Evolutionary conservation across 108 stramenopile species (phyloP).

Genomic region (Stephanodiscus triporus): DNA sequence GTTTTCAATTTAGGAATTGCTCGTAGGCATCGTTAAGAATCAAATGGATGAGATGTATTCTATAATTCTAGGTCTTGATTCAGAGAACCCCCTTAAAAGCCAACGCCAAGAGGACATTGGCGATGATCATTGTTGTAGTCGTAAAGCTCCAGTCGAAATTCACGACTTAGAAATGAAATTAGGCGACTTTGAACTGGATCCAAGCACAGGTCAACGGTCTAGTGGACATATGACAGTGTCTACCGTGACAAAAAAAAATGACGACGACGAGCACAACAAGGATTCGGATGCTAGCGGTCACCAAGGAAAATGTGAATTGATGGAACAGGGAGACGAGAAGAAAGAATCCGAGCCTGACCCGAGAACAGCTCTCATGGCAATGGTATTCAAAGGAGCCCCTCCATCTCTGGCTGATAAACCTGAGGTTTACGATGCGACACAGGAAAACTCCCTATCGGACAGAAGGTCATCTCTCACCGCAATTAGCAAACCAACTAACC

Average conservation of each 20-base stretch:
- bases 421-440: conserved; percentile 26
- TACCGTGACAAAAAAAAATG: no score
- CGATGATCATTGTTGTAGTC: conserved; percentile 3
- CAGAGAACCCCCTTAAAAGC: conserved; percentile 57
- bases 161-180: not conserved
- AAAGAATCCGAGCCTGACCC: not conserved
- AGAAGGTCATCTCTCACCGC: no score
- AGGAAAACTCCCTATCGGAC: conserved; percentile 21
- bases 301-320: not conserved
- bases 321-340: not conserved
- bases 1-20: conserved; percentile 42
- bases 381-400: not conserved
- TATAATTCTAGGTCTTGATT: conserved; percentile 52
- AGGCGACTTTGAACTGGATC: not conserved
- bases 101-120: conserved; percentile 54
- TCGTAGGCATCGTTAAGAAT: conserved; percentile 67
- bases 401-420: not conserved
- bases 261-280: no score
- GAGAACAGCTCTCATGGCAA: not conserved
- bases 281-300: not conserved
- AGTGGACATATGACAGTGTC: not conserved
- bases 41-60: conserved; percentile 67
- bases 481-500: not conserved
- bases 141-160: not conserved
- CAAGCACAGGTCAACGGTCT: not conserved